These are phyloP conservation scores for Beta macrorhiza DNA, from an alignment of 179 eudicot genomes.

Conservation along the genomic window DNA sequence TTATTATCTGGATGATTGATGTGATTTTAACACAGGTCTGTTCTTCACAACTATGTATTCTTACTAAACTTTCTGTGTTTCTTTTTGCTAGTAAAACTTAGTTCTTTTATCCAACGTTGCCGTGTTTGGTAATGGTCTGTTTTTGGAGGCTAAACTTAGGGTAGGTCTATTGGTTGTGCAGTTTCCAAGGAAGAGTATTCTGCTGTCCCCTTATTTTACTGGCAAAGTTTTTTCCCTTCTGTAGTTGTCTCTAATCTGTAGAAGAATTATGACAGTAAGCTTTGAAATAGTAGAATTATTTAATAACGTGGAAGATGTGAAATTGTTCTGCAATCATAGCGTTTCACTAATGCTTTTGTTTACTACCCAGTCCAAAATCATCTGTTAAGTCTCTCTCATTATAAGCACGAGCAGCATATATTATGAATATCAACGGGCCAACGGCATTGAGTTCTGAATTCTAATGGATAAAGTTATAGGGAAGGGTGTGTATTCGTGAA, in stretches of 20 bases:
- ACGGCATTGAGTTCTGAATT: too few species aligned
- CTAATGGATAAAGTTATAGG: background rate
- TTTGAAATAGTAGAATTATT: background rate
- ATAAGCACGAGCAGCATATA: background rate
- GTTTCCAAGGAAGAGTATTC: too few species aligned
- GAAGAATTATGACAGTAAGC: background rate
- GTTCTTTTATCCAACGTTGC: background rate
- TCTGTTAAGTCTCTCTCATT: background rate
- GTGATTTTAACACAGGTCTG: slow-evolving; percentile 29
- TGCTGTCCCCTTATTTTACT: background rate
- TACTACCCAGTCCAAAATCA: background rate
- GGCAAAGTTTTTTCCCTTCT: background rate
- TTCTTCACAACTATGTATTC: slow-evolving; percentile 2
- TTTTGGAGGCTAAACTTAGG: background rate
- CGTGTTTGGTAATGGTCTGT: background rate
- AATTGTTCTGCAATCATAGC: background rate
- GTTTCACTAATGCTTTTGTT: background rate
- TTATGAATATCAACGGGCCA: background rate
- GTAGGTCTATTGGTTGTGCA: background rate
- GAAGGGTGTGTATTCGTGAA: background rate
- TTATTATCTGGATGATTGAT: slow-evolving; percentile 81
- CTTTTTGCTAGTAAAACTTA: background rate
- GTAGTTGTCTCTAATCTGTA: background rate
- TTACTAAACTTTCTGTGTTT: too few species aligned
- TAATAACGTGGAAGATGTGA: background rate